Percentiles rank a stretch among this genome's conserved stretches.
These are phyloP conservation scores for Aureobasidium musti DNA, from an alignment of 2,329 filamentous ascomycete species.

Conservation along the genomic window DNA sequence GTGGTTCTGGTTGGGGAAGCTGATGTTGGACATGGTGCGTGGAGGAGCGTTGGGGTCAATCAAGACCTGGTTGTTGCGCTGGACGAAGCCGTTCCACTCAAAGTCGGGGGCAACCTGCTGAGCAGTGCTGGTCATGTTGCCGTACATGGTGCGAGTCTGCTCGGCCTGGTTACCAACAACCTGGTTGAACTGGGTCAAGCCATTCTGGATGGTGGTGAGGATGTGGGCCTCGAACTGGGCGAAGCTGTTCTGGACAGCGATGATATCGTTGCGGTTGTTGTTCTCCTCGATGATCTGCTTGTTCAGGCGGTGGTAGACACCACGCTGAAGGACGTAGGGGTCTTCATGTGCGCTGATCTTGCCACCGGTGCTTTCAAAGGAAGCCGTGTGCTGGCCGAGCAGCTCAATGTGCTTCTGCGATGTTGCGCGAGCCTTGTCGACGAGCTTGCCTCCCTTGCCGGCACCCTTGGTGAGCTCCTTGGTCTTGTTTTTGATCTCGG, in stretches of 20 bases:
- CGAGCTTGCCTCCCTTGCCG: slow-evolving; percentile 81
- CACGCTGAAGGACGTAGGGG: slow-evolving; percentile 82
- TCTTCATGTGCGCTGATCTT: slow-evolving; percentile 73
- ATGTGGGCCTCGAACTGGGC: slow-evolving; percentile 84
- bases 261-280: slow-evolving; percentile 87
- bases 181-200: slow-evolving; percentile 79
- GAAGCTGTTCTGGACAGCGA: slow-evolving; percentile 90
- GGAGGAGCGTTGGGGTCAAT: slow-evolving; percentile 75
- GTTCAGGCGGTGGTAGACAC: slow-evolving; percentile 78
- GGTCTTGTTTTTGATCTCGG: slow-evolving; percentile 93
- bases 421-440: slow-evolving; percentile 80
- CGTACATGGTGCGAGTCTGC: slow-evolving; percentile 76
- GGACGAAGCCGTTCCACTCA: slow-evolving; percentile 85
- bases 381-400: slow-evolving; percentile 79
- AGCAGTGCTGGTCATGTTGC: slow-evolving; percentile 74
- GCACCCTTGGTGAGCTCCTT: slow-evolving; percentile 85
- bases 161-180: slow-evolving; percentile 79
- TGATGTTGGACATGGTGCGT: slow-evolving; percentile 70
- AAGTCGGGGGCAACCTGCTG: slow-evolving; percentile 81
- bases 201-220: slow-evolving; percentile 76
- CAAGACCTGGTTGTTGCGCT: slow-evolving; percentile 69
- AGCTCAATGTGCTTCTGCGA: slow-evolving; percentile 98
- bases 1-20: slow-evolving; percentile 89
- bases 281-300: slow-evolving; percentile 95
- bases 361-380: slow-evolving; percentile 73